Evolutionary conservation across 1,284 basidiomycete genomes (phyloP), one percentile per base, ranked within the genome.

Genomic region (Malassezia brasiliensis): DNA sequence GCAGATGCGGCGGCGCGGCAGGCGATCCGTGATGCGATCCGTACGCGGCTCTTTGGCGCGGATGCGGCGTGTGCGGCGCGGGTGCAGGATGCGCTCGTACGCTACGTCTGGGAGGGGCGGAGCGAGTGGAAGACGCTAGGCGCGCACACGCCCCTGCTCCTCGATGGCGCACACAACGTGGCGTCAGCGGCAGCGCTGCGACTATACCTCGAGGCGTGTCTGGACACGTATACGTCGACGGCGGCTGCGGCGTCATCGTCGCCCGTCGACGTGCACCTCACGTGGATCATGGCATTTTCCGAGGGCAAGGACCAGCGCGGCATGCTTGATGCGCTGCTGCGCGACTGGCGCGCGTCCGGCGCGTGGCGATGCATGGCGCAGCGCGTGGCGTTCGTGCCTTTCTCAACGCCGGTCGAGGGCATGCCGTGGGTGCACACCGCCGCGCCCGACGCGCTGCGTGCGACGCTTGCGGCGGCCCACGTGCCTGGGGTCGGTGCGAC

Each of bases 111-210:
- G 90, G 83, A 82, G 4, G 93, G 93, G 1, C 79, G 93, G 50
- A 81, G 96, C 15, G 86, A 86, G 0, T 96, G 80, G 79, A 49
- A 78, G 9, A 82, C 75, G 79, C 83, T 66, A 7, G 31, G 34
- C 12, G 11, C 46, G 17, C 3, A 68, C 78, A 51, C 35, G 50
- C 47, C 47, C 35, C 48, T 64, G 39, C 79, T 98, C 7, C 84
- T 86, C 2, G 94, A 99, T 69, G 94, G 94, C 3, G 93, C 94
- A 0, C 94, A 99, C 74, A 99, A 99, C 69, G 78, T 83, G n/a
- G 84, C 87, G 5, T 90, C 90, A 0, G 81, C 89, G 0, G 62
- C 74, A 17, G 83, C 83, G 0, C 81, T 99, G 8, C 79, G 83
- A 1, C 71, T 78, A 5, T 96, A 90, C 73, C 77, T 96, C 53